These are phyloP conservation scores for Cyathus striatus DNA, from an alignment of 768 basidiomycete species.

Conservation along the genomic window DNA sequence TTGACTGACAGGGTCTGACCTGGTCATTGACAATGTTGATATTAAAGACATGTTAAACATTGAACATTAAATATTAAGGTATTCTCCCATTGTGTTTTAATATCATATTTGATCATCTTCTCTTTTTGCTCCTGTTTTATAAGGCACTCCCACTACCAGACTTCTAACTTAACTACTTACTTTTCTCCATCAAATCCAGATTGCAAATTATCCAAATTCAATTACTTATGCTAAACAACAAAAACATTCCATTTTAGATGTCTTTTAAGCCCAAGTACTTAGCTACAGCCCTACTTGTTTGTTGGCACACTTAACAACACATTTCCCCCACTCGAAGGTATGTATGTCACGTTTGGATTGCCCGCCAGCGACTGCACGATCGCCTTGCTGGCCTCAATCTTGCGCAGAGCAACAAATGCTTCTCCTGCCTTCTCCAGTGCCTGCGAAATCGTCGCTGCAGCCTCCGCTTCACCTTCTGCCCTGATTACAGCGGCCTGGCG, in stretches of 20 bases:
- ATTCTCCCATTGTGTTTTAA: too few species aligned
- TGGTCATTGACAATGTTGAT: too few species aligned
- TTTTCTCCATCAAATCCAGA: too few species aligned
- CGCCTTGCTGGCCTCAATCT: conserved; percentile 97
- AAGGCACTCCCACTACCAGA: too few species aligned
- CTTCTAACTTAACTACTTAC: neutral
- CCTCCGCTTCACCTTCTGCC: conserved; percentile 98
- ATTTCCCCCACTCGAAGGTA: conserved; percentile 76
- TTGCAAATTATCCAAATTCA: too few species aligned
- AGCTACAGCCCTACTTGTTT: conserved; percentile 28
- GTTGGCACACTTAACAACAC: conserved; percentile 82
- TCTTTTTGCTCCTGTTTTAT: too few species aligned
- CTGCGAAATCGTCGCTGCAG: conserved; percentile 86
- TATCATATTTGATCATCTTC: too few species aligned
- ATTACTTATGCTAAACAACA: too few species aligned
- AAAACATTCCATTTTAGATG: conserved; percentile 5
- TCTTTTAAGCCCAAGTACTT: too few species aligned
- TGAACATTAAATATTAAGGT: too few species aligned
- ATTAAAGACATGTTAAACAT: too few species aligned
- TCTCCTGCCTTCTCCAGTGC: conserved; percentile 94
- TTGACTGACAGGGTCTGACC: too few species aligned
- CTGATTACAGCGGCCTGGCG: conserved; percentile 97
- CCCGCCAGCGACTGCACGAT: conserved; percentile 80
- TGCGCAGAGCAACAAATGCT: conserved; percentile 89
- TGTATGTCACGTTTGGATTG: conserved; percentile 86